phyloP scores from a whole-genome alignment of 495 filamentous ascomycete species.

The Apodospora peruviana region DNA sequence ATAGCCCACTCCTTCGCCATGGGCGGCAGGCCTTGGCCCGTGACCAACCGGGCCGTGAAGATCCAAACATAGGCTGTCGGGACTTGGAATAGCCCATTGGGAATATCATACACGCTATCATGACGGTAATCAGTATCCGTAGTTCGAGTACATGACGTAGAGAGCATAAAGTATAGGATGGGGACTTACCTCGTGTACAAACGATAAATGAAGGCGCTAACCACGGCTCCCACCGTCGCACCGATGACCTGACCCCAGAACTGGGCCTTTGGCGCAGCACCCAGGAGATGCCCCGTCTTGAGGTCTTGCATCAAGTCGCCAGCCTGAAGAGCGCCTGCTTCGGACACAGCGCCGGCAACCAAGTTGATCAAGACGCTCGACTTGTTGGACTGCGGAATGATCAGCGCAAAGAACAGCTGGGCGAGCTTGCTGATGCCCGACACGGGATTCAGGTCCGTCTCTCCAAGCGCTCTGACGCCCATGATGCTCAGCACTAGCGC shows the following conservation, averaged over 20 bases:
- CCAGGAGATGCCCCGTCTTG: constrained; percentile 91
- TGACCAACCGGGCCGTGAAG: constrained; percentile 91
- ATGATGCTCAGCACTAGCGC: constrained; percentile 87
- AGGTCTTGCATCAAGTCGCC: constrained; percentile 98
- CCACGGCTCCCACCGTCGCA: constrained; percentile 77
- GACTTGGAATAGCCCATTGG: constrained; percentile 83
- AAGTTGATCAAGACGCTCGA: constrained; percentile 89
- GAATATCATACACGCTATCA: constrained; percentile 69
- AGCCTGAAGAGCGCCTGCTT: constrained; percentile 78
- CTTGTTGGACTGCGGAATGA: constrained; percentile 63
- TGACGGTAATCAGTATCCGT: too few species aligned
- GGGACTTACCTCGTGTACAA: constrained; percentile 63
- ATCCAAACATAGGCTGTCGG: constrained; percentile 96
- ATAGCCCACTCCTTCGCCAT: constrained; percentile 76
- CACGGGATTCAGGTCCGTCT: constrained; percentile 96
- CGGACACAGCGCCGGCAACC: constrained; percentile 78
- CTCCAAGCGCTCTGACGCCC: constrained; percentile 90
- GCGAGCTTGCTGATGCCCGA: constrained; percentile 95
- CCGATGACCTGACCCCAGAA: constrained; percentile 96
- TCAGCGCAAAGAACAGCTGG: constrained; percentile 88
- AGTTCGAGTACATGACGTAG: not conserved
- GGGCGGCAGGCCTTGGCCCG: constrained; percentile 77
- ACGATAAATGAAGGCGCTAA: constrained; percentile 82
- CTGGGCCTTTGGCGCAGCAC: constrained; percentile 87
- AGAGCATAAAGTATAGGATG: not conserved